These are phyloP conservation scores for Phialemoniopsis sp. DNA, from an alignment of 2,329 filamentous ascomycete genomes.

Conservation along the genomic window DNA sequence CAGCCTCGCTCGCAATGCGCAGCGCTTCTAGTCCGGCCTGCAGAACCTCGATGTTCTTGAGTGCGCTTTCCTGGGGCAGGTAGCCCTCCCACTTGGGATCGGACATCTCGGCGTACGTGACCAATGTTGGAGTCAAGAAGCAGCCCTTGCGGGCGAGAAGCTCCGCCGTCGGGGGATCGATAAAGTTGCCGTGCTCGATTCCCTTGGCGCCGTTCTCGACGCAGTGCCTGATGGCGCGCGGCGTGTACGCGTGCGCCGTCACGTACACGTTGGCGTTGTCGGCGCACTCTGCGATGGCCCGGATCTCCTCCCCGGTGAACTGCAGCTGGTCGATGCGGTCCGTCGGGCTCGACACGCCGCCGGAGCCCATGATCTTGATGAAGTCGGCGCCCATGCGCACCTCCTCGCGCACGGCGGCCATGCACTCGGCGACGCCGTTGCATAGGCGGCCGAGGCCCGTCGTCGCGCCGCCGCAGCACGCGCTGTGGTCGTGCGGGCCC, in stretches of 20 bases:
- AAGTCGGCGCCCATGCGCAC: constrained; percentile 47
- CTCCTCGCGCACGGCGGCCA: constrained; percentile 44
- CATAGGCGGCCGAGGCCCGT: constrained; percentile 32
- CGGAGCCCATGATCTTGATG: constrained; percentile 53
- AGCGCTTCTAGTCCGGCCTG: constrained; percentile 37
- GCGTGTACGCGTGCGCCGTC: constrained; percentile 50
- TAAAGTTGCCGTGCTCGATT: constrained; percentile 39
- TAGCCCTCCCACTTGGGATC: constrained; percentile 31
- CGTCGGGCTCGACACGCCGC: constrained; percentile 47
- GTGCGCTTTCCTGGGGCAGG: constrained; percentile 31
- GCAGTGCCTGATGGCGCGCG: constrained; percentile 42
- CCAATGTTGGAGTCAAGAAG: constrained; percentile 47
- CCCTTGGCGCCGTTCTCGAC: constrained; percentile 45
- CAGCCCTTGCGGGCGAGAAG: constrained; percentile 41
- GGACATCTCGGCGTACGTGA: constrained; percentile 43
- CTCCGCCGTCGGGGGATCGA: constrained; percentile 31
- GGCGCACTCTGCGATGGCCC: constrained; percentile 44
- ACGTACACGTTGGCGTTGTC: constrained; percentile 42
- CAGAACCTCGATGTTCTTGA: constrained; percentile 44
- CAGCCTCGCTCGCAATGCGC: constrained; percentile 40
- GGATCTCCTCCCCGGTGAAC: constrained; percentile 48
- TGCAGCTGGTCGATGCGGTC: constrained; percentile 46
- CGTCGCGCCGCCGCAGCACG: constrained; percentile 39
- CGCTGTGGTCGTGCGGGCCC: constrained; percentile 30
- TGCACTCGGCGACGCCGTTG: constrained; percentile 46